Base-by-base conservation (phyloP, 768 basidiomycete species). In the Gyrodon lividus region DNA sequence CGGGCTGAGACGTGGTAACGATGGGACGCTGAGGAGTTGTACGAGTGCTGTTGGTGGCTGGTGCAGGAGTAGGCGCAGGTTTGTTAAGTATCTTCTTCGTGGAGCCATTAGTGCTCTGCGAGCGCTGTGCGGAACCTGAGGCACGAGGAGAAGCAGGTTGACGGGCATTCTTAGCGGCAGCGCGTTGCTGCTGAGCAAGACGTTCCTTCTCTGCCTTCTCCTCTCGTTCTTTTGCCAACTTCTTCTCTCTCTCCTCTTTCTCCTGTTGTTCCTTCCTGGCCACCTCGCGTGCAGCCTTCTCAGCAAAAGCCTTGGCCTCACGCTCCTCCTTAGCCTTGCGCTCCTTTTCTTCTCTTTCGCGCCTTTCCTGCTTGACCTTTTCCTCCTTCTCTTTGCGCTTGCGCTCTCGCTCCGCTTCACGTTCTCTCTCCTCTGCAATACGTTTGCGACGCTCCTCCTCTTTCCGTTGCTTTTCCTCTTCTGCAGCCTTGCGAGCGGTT, bases 401-500 rank as follows among this genome's bases (percentile, higher is more conserved):
- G 52, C 82, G 76, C 56, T 90, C 87, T 13, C 84, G 80, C 62
- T 92, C 89, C 14, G 78, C 82, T 58, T 90, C 86, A 13, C 83
- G 82, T 57, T 92, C 89, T 59, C 85, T 84, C 69, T 93, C 90
- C 61, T 92, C 88, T 33, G 84, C 80, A 52, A 83, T 69, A 22
- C 89, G 84, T 64, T 84, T 83, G 50, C 87, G 82, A 26, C 77
- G 74, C 66, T 95, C 92, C 68, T 97, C 94, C 39, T 93, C 92
- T 64, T 86, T 90, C 50, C 84, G 80, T 38, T 78, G 74, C 60
- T 81, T 85, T 69, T 95, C 93, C 64, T 96, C 94, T 52, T 94
- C 92, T 24, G 80, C 80, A 46, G 79, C 83, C 66, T 86, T 86
- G 52, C 85, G 84, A 51, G 78, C 77, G 44, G 83, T 80, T 62